Evolutionary conservation across 129 eudicot genomes (phyloP).

Genomic region (Arctium lappa): DNA sequence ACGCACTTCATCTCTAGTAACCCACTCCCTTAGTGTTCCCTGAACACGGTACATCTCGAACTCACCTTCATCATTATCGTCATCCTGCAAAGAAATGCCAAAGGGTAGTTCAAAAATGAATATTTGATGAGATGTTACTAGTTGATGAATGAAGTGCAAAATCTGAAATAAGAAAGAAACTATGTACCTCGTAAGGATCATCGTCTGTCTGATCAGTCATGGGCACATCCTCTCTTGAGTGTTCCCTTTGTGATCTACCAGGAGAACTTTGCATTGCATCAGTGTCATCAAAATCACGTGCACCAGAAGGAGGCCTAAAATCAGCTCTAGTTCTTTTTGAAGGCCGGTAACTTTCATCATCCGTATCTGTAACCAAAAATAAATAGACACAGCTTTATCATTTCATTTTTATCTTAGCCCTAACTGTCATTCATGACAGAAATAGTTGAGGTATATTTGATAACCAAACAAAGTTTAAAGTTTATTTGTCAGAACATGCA

Average conservation of each 20-base stretch:
- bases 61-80: constrained; percentile 81
- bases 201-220: constrained; percentile 88
- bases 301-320: constrained; percentile 52
- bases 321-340: constrained; percentile 79
- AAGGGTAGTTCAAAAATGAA: neutral
- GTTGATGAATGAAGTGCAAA: neutral
- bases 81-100: constrained; percentile 46
- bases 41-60: constrained; percentile 94
- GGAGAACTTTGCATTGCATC: constrained; percentile 74
- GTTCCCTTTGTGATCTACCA: constrained; percentile 59
- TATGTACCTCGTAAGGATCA: constrained; percentile 62
- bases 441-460: neutral
- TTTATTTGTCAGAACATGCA: neutral
- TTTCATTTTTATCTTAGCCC: neutral
- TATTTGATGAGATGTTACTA: neutral
- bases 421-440: neutral
- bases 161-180: constrained; percentile 14
- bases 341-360: constrained; percentile 82
- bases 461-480: neutral
- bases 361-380: constrained; percentile 61
- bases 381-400: constrained; percentile 16
- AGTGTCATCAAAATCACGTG: constrained; percentile 57
- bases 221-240: constrained; percentile 66
- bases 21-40: constrained; percentile 99
- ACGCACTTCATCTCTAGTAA: constrained; percentile 98